Conservation (phyloP, 495 filamentous ascomycete species). For the Penicillium dipodomyicola region DNA sequence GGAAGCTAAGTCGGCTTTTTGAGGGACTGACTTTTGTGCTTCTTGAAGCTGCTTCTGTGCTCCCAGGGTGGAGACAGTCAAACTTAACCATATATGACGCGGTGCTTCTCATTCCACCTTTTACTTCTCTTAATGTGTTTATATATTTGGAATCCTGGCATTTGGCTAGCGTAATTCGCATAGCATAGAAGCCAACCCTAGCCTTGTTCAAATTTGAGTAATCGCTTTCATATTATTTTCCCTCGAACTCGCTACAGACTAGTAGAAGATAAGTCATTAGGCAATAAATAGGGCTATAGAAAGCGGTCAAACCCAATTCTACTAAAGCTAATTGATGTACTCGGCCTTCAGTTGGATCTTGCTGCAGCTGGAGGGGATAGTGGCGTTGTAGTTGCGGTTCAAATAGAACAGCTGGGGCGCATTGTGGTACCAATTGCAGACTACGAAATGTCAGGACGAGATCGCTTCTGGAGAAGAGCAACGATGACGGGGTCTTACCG, state of each 20-base stretch:
- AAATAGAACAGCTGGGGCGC: conserved; percentile 54
- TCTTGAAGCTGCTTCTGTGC: too few relatives aligned
- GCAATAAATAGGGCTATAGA: background rate
- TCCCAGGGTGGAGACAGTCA: too few relatives aligned
- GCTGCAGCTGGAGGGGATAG: conserved; percentile 45
- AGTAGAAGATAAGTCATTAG: background rate
- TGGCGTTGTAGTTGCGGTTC: conserved; percentile 28
- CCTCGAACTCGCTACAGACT: background rate
- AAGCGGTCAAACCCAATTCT: background rate
- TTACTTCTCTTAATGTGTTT: background rate
- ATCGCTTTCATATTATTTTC: conserved; percentile 3
- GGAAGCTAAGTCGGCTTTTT: too few relatives aligned
- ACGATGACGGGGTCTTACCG: conserved; percentile 33
- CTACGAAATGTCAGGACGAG: conserved; percentile 20
- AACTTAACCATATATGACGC: too few relatives aligned
- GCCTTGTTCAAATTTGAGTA: too few relatives aligned
- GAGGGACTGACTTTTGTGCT: too few relatives aligned
- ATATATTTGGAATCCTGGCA: conserved; percentile 1
- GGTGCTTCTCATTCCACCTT: too few relatives aligned
- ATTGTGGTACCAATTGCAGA: conserved; percentile 56
- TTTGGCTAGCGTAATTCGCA: background rate
- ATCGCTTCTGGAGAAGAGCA: background rate
- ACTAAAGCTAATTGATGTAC: conserved; percentile 18
- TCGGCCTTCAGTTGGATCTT: conserved; percentile 38
- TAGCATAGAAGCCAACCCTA: background rate